Evolutionary conservation across 139 green algal species (phyloP), one percentile per base, ranked within the genome.

Genomic region (Micromonas commoda): DNA sequence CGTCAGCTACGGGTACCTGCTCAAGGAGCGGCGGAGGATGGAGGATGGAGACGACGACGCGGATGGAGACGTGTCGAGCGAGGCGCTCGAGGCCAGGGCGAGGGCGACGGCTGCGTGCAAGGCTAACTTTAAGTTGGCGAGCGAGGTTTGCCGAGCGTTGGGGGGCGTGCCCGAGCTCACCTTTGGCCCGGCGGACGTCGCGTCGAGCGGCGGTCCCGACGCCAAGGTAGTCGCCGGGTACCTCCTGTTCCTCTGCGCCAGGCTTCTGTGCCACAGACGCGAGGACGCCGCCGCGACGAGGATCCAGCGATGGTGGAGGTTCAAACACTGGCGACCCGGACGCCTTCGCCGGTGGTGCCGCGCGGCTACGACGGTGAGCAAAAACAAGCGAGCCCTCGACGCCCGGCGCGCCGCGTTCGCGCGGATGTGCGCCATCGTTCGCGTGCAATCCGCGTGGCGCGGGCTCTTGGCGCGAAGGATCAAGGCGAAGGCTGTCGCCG

Each of bases 281-380:
- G 34, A 61, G 13, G 68, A 33, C 1, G 68, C 31, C 19, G 37
- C 68, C 24, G 31, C 26, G 26, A 39, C 24, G 37, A 38, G 26
- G 2, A 32, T 75, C 19, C 68, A 75, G 68, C 68, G 68, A 1
- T 60, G 34, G 68, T 75, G 68, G 68, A 26, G 68, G 53, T 75
- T 23, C 37, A 61, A 60, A 19, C 68, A 39, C 19, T 39, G n/a
- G 29, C 19, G 35, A 29, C 19, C 68, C 1, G 23, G 26, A 1
- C 13, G 35, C 1, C n/a, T 61, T 16, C 35, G 23, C 23, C 26
- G 23, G 20, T 75, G 68, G 68, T 28, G 13, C 24, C 21, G 21
- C 2, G 68, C 68, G 68, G 20, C 23, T 16, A 75, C 35, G 33
- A 31, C 61, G 21, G 53, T 75, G 19, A 34, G 9, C 21, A 35